Evolutionary conservation across 2,329 filamentous ascomycete species (phyloP), one percentile per base, ranked within the genome.

Genomic region (Penicillium palitans): DNA sequence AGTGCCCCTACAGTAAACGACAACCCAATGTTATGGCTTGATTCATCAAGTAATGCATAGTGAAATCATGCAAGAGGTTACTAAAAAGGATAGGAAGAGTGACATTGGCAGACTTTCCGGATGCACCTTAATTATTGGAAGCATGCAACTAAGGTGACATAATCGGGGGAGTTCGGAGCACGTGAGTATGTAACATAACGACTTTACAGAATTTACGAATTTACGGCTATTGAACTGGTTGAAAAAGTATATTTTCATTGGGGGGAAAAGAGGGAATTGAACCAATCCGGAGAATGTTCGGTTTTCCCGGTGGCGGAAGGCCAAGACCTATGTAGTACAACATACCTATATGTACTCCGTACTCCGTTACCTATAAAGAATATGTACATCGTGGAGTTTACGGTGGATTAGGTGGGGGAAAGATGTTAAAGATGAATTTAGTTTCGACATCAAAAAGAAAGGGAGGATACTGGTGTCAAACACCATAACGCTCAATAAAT

Each of bases 61-160:
- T 48, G 35, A 39, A 45, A 53, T 29, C 45, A 58, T 37, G 55
- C 51, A n/a, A 47, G 27, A 44, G 35, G 33, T 39, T 39, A 54
- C 55, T 54, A 41, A 52, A 50, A 24, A 29, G 49, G 47, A 50
- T 19, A 35, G 29, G 15, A 29, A 47, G 40, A 24, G 39, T 35
- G 37, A 41, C 21, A 44, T 31, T 51, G 45, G 51, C 47, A 59
- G 58, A 52, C 56, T 45, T 42, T 61, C 64, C 56, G 61, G 61
- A 63, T 61, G 52, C 49, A 45, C 42, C 24, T 24, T 24, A 64
- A 61, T 59, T 62, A 57, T 13, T 33, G 31, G 31, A 33, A 62
- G 58, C 55, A 66, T 60, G 48, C 7, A 21, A 42, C 33, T 25
- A 56, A 31, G 55, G 61, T 67, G 65, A 67, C 65, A 67, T 67